A percentile compares a stretch with the other conserved stretches of the same genome.
phyloP scores from a whole-genome alignment of 352 stramenopile species.

The Globisporangium radiosum region DNA sequence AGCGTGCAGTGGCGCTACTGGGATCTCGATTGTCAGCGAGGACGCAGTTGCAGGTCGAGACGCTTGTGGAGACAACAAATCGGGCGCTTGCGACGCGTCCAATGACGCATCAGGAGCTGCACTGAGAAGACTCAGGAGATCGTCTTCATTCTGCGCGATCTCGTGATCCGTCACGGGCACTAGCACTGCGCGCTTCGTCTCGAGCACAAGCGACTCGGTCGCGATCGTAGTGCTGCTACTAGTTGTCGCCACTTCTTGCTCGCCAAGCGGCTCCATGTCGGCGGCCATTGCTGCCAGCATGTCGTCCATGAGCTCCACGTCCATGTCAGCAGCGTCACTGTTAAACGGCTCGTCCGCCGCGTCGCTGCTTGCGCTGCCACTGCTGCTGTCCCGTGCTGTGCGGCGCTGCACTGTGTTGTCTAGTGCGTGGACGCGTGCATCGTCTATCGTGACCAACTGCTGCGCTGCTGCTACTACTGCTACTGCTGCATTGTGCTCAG shows the following conservation, averaged over 20 bases:
- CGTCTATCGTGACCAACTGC: background rate
- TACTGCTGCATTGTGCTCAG: background rate
- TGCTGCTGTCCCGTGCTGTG: background rate
- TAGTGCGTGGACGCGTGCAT: background rate
- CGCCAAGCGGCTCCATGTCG: conserved; percentile 4
- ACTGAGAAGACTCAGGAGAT: conserved; percentile 38
- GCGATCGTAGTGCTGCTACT: background rate
- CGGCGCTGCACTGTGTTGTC: background rate
- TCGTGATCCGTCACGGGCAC: conserved; percentile 21
- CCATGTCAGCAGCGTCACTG: conserved; percentile 2
- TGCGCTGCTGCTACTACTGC: background rate
- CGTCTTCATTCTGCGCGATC: conserved; percentile 54
- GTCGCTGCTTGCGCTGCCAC: conserved; percentile 7
- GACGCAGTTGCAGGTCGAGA: background rate
- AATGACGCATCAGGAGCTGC: conserved; percentile 3
- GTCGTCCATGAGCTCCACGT: conserved; percentile 7
- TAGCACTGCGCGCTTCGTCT: conserved; percentile 8
- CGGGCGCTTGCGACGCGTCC: conserved; percentile 1
- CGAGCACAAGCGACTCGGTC: background rate
- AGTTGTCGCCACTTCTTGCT: background rate
- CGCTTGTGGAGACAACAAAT: background rate
- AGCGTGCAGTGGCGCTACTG: background rate
- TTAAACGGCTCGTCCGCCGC: conserved; percentile 2
- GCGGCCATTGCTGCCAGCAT: conserved; percentile 14
- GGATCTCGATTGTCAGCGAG: background rate